phyloP scores from a whole-genome alignment of 352 stramenopile genomes.

The Phytophthora vignae region DNA sequence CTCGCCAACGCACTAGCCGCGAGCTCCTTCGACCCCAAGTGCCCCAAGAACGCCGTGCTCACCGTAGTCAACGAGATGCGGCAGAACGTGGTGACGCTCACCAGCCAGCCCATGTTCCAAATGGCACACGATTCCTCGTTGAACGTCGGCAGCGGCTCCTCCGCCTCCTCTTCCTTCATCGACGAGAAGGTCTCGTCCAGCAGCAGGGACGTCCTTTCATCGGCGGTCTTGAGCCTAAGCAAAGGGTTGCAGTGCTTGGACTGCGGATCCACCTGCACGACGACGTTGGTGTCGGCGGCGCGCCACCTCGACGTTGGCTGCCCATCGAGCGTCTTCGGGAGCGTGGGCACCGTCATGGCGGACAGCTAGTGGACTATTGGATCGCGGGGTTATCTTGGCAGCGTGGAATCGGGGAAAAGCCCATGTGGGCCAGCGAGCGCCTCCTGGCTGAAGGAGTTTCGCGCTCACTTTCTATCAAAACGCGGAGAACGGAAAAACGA shows the following conservation, averaged over 20 bases:
- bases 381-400: slow-evolving; percentile 8
- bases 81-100: slow-evolving; percentile 85
- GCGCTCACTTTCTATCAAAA: slow-evolving; percentile 29
- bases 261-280: slow-evolving; percentile 24
- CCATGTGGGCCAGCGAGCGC: slow-evolving; percentile 16
- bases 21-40: slow-evolving; percentile 81
- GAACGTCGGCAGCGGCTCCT: slow-evolving; percentile 40
- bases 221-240: slow-evolving; percentile 10
- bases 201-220: slow-evolving; percentile 32
- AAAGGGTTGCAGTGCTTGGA: slow-evolving; percentile 5
- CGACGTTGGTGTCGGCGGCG: slow-evolving; percentile 14
- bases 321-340: slow-evolving; percentile 21
- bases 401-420: slow-evolving; percentile 13
- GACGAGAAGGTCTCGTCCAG: slow-evolving; percentile 13
- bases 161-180: slow-evolving; percentile 31
- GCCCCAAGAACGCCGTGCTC: slow-evolving; percentile 78
- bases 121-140: slow-evolving; percentile 69
- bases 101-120: slow-evolving; percentile 87
- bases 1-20: slow-evolving; percentile 73
- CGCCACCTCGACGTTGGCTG: slow-evolving; percentile 24
- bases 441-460: slow-evolving; percentile 20
- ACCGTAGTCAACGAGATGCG: slow-evolving; percentile 82
- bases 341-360: slow-evolving; percentile 25
- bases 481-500: slow-evolving; percentile 16
- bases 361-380: not conserved